phyloP scores from a whole-genome alignment of 2,329 filamentous ascomycete genomes.

The Magnaporthiopsis rhizophila region DNA sequence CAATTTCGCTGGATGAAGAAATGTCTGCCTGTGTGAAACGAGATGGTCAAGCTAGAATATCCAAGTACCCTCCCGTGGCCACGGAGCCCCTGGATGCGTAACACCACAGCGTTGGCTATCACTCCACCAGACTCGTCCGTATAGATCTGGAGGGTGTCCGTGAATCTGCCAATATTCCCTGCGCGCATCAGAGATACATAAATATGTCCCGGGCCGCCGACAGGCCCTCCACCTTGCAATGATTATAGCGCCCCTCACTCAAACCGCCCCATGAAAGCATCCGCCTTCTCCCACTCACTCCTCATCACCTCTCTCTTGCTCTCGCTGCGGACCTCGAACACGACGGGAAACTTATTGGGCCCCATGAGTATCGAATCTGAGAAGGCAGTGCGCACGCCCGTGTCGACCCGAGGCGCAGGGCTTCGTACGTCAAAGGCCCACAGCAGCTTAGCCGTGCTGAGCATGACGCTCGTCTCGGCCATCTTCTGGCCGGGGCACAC shows the following conservation, averaged over 20 bases:
- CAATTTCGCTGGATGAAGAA: too few relatives aligned
- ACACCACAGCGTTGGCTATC: too few relatives aligned
- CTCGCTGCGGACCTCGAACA: slow-evolving; percentile 2
- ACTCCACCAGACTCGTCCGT: too few relatives aligned
- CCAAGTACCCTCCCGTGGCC: too few relatives aligned
- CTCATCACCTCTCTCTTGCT: not conserved
- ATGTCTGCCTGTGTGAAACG: too few relatives aligned
- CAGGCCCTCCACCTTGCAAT: too few relatives aligned
- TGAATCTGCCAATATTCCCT: too few relatives aligned
- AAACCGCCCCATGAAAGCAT: not conserved
- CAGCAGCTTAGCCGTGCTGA: slow-evolving; percentile 28
- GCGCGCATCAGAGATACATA: too few relatives aligned
- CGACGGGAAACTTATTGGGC: not conserved
- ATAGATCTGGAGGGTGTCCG: too few relatives aligned
- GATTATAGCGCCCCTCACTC: not conserved
- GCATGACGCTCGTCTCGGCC: slow-evolving; percentile 15
- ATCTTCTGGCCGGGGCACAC: slow-evolving; percentile 22
- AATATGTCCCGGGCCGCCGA: too few relatives aligned
- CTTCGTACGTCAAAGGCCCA: slow-evolving; percentile 33
- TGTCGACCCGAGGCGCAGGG: slow-evolving; percentile 9
- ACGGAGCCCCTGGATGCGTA: too few relatives aligned
- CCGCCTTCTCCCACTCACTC: not conserved
- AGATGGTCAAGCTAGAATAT: too few relatives aligned
- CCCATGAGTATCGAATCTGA: not conserved
- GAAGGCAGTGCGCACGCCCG: slow-evolving; percentile 1